These are phyloP conservation scores for Tripterygium wilfordii DNA, from an alignment of 177 flowering plant genomes.

Conservation along the genomic window DNA sequence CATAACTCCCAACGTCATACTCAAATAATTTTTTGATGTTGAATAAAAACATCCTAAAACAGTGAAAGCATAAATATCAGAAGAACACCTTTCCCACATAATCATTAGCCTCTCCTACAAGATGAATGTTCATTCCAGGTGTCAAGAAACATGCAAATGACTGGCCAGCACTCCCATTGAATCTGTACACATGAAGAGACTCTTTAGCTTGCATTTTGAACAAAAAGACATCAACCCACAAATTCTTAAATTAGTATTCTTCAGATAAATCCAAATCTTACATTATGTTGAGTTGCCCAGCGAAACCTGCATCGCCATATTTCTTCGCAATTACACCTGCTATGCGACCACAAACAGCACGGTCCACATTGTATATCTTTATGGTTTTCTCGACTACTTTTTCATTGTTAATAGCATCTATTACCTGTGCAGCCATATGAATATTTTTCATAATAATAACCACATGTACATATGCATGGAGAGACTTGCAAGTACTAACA, in stretches of 20 bases:
- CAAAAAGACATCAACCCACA: not conserved
- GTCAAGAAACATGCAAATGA: conserved; percentile 93
- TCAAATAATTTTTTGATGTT: not conserved
- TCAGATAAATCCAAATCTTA: conserved; percentile 34
- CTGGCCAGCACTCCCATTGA: conserved; percentile 95
- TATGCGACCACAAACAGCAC: conserved; percentile 95
- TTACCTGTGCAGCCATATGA: conserved; percentile 41
- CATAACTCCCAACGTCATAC: not conserved
- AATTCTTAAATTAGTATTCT: not conserved
- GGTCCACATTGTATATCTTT: conserved; percentile 82
- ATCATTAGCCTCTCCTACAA: conserved; percentile 96
- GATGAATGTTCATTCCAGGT: conserved; percentile 96
- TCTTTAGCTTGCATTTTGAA: too few relatives aligned
- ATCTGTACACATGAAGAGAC: conserved; percentile 46
- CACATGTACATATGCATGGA: too few relatives aligned
- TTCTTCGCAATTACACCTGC: conserved; percentile 92
- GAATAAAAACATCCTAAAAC: not conserved
- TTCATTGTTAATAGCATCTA: conserved; percentile 86
- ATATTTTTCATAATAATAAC: too few relatives aligned
- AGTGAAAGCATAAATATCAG: not conserved
- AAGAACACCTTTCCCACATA: conserved; percentile 89
- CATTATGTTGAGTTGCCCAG: conserved; percentile 94
- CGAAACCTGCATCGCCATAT: conserved; percentile 98
- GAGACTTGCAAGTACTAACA: too few relatives aligned
- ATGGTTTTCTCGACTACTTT: conserved; percentile 64